Evolutionary conservation across 306 rosid genomes (phyloP), one percentile per base, ranked within the genome.

Genomic region (Echinosophora koreensis): DNA sequence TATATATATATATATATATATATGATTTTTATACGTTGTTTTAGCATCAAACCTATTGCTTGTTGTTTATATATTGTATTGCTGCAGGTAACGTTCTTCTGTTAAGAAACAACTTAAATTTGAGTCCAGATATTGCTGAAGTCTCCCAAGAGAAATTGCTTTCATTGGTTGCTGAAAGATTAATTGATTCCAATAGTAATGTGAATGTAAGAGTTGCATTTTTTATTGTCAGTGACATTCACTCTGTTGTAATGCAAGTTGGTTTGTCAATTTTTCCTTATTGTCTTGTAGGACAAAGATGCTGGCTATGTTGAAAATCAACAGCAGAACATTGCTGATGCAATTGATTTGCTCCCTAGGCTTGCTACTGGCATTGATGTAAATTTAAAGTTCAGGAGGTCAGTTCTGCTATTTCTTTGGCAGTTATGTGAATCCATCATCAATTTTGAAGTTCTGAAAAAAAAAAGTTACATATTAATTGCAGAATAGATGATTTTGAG

Each of bases 351-450:
- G 81, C 98, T 96, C 66, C 99, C 98, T 56, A 88, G 89, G 77
- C 99, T 96, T 80, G 97, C 99, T 57, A 96, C 99, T 4, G 99
- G 99, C 81, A 96, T 96, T 64, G 99, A 96, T 88, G 99, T 96
- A 76, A 96, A 96, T 89, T 82, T 91, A 84, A 91, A 90, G 75
- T 96, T 91, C 83, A 90, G 82, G 80, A 93, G 97, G 99, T 96
- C 51, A 58, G 85, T 63, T 74, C 57, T 70, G 35, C 67, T 63
- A 12, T 76, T 46, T 69, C 75, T 58, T 70, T 56, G 9, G 37
- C 12, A 22, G 64, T 63, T 65, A 35, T 81, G 42, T n/a, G 47
- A 32, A 76, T 62, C 56, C 70, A 74, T 77, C 52, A 39, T 84
- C 37, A 69, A 47, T 66, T 44, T 76, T 57, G 37, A 27, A 66